These are phyloP conservation scores for Fusarium udum DNA, from an alignment of 2,329 filamentous ascomycete genomes.

Conservation along the genomic window DNA sequence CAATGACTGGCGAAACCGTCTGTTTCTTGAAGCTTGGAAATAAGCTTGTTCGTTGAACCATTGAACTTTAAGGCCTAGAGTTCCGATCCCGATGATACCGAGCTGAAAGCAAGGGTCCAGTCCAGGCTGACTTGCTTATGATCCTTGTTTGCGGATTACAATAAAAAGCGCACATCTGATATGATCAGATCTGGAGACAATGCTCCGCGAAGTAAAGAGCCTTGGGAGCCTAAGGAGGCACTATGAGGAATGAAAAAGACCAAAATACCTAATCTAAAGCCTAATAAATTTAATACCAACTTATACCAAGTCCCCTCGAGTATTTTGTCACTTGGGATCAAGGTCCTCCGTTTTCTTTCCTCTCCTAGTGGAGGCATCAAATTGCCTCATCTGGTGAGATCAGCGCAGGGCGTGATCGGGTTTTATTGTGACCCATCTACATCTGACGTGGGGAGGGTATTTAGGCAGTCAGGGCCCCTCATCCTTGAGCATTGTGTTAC, in stretches of 20 bases:
- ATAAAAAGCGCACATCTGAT: neutral
- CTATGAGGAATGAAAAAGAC: neutral
- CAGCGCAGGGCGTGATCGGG: neutral
- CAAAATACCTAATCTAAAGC: neutral
- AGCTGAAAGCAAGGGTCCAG: slow-evolving; percentile 10
- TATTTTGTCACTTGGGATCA: neutral
- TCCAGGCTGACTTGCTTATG: neutral
- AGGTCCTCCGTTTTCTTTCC: neutral
- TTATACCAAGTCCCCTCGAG: neutral
- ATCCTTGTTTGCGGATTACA: slow-evolving; percentile 1
- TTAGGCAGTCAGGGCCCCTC: slow-evolving; percentile 7
- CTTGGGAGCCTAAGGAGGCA: neutral
- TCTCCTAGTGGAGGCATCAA: neutral
- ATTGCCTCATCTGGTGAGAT: neutral
- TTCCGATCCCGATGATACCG: slow-evolving; percentile 17
- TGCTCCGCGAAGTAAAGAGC: neutral
- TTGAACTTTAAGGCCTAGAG: slow-evolving; percentile 1
- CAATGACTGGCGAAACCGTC: neutral
- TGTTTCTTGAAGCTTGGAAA: neutral
- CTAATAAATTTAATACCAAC: neutral
- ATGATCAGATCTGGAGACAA: neutral
- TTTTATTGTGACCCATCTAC: neutral
- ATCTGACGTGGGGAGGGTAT: neutral
- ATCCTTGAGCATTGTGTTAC: neutral
- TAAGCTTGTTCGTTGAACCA: neutral